phyloP scores from a whole-genome alignment of 2,329 filamentous ascomycete genomes.

The Alternaria novae-zelandiae region DNA sequence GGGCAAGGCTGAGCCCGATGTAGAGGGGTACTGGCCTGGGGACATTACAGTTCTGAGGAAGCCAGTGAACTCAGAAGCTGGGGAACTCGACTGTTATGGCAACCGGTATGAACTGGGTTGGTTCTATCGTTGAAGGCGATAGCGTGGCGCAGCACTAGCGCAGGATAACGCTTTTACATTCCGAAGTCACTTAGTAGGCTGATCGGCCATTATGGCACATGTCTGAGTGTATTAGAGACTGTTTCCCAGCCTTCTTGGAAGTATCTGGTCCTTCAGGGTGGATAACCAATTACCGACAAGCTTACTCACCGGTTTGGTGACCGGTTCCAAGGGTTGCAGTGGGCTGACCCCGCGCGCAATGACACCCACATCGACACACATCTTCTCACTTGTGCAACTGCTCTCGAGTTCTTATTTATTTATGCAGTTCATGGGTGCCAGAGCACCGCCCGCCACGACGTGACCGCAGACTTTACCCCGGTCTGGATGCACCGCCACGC shows the following conservation, averaged over 20 bases:
- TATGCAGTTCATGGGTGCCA: neutral
- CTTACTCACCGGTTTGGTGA: slow-evolving; percentile 10
- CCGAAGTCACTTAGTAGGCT: neutral
- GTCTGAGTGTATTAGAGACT: neutral
- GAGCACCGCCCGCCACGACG: neutral
- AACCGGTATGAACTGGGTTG: slow-evolving; percentile 62
- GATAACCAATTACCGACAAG: slow-evolving; percentile 14
- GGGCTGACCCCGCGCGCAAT: slow-evolving; percentile 9
- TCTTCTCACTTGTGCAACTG: neutral
- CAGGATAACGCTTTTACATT: neutral
- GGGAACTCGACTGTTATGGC: slow-evolving; percentile 58
- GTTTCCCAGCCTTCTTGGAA: neutral
- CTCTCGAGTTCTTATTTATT: neutral
- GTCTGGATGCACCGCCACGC: neutral
- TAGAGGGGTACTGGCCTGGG: slow-evolving; percentile 67
- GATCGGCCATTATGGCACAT: neutral
- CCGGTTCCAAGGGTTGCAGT: slow-evolving; percentile 3
- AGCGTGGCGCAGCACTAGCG: neutral
- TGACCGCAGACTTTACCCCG: neutral
- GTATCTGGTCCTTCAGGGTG: neutral
- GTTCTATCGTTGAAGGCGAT: slow-evolving; percentile 53
- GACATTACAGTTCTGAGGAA: slow-evolving; percentile 64
- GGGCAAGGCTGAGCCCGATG: slow-evolving; percentile 42
- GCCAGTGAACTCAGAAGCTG: slow-evolving; percentile 48
- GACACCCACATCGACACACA: neutral